Evolutionary conservation across 345 rosid genomes (phyloP).

Genomic region (Sisymbrium irio): DNA sequence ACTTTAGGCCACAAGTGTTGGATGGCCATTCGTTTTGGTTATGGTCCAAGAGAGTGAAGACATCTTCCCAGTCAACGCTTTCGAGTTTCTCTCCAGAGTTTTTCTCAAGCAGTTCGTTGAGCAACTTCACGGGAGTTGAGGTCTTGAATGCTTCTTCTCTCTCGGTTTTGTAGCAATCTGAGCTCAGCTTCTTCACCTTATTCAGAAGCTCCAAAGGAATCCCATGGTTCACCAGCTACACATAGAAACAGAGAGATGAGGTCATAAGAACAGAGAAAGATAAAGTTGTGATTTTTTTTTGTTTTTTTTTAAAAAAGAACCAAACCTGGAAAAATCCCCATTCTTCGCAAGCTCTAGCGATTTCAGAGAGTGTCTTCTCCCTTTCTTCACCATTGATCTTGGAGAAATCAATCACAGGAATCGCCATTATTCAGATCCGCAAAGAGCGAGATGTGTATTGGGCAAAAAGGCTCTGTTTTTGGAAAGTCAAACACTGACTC

Average conservation of each 20-base stretch:
- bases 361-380: constrained; percentile 56
- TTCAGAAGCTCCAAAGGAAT: constrained; percentile 64
- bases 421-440: constrained; percentile 51
- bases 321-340: constrained; percentile 96
- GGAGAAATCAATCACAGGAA: constrained; percentile 91
- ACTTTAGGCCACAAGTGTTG: constrained; percentile 62
- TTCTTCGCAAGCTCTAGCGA: constrained; percentile 74
- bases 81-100: constrained; percentile 53
- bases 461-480: constrained; percentile 22
- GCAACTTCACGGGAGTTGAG: constrained; percentile 47
- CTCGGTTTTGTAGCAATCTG: constrained; percentile 57
- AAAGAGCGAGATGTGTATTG: not conserved
- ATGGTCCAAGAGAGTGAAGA: constrained; percentile 54
- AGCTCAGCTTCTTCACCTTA: constrained; percentile 65
- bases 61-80: constrained; percentile 83
- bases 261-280: not conserved
- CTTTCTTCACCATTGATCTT: constrained; percentile 70
- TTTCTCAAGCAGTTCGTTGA: constrained; percentile 44
- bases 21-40: constrained; percentile 62
- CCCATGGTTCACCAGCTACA: constrained; percentile 82
- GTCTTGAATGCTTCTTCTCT: constrained; percentile 68
- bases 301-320: not conserved
- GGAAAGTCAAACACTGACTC: constrained; percentile 27
- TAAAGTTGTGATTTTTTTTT: not conserved
- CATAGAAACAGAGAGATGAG: not conserved